Base-by-base conservation (phyloP, 495 filamentous ascomycete species). In the Penicillium riverlandense region DNA sequence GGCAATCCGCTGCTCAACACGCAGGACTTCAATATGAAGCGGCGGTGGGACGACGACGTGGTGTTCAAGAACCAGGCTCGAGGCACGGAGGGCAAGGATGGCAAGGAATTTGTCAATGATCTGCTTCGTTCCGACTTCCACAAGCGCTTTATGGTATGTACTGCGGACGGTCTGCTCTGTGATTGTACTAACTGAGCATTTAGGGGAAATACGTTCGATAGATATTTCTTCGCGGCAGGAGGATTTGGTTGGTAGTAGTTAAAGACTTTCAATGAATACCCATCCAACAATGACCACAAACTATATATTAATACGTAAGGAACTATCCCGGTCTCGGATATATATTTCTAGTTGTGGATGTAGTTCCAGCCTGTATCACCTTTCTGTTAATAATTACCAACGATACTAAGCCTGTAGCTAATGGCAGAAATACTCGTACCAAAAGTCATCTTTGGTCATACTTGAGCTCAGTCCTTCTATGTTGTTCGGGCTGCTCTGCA, bases 21-120 rank as follows among this genome's bases (percentile, higher is more conserved):
- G 0, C 57, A 72, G 29, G 69, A 72, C 33, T 70, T 72, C 64
- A 70, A 73, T 47, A 54, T 60, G 35, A 62, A 62, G 53, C 57
- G 59, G 16, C 78, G 90, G 57, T 98, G 92, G 92, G 92, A 98
- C 53, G 92, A 98, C 48, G 92, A 98, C 69, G 92, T 98, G n/a
- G 89, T 98, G 12, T 98, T 98, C 69, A 96, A 95, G 72, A 98
- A 98, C 65, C 92, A 97, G 65, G 92, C 90, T 29, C 78, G 94
- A 37, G 92, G 92, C 4, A 96, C 89, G 8, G 92, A 96, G 55
- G 89, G 95, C 43, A 88, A 85, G 67, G 89, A 90, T 69, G 84
- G 79, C 65, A 94, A 90, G 67, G 89, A 96, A 67, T 98, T 97
- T 73, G 88, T 98, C 59, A 98, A 98, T 57, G 92, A 98, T 69